Conservation (phyloP, 495 filamentous ascomycete species). For the Trichoderma virens region DNA sequence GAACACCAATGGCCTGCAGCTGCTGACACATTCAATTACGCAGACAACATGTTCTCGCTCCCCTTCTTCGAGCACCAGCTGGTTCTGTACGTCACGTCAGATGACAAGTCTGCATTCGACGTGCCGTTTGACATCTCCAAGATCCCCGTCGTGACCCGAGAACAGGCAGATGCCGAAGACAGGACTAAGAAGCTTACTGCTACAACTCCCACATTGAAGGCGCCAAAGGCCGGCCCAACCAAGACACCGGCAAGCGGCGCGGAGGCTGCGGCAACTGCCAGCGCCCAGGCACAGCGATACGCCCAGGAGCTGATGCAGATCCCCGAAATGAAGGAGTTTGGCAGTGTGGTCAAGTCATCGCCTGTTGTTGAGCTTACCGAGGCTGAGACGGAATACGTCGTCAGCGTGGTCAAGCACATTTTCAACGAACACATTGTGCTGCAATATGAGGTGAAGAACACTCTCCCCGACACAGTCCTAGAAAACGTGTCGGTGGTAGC, state of each 20-base stretch:
- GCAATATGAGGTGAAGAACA: conserved; percentile 98
- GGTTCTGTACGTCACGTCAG: conserved; percentile 93
- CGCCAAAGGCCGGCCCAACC: conserved; percentile 74
- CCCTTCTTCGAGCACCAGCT: conserved; percentile 94
- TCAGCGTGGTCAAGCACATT: conserved; percentile 87
- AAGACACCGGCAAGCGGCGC: conserved; percentile 62
- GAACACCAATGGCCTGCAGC: background rate
- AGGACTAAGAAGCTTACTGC: conserved; percentile 90
- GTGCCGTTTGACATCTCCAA: conserved; percentile 81
- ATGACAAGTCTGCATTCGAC: conserved; percentile 75
- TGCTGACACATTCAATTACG: conserved; percentile 16
- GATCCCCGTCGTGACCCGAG: conserved; percentile 89
- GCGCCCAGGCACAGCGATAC: conserved; percentile 78
- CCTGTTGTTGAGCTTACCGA: conserved; percentile 83
- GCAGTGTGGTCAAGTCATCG: conserved; percentile 83
- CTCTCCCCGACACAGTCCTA: conserved; percentile 78
- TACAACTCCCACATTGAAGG: conserved; percentile 89
- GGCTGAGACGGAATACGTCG: conserved; percentile 95
- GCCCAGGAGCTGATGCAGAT: conserved; percentile 78
- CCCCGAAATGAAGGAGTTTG: conserved; percentile 84
- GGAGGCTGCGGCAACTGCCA: conserved; percentile 62
- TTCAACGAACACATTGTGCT: conserved; percentile 95
- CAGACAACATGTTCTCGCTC: conserved; percentile 84
- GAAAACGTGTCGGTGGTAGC: conserved; percentile 85
- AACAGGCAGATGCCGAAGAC: conserved; percentile 96